These are phyloP conservation scores for Solanum peruvianum DNA, from an alignment of 257 asterid genomes.

Conservation along the genomic window DNA sequence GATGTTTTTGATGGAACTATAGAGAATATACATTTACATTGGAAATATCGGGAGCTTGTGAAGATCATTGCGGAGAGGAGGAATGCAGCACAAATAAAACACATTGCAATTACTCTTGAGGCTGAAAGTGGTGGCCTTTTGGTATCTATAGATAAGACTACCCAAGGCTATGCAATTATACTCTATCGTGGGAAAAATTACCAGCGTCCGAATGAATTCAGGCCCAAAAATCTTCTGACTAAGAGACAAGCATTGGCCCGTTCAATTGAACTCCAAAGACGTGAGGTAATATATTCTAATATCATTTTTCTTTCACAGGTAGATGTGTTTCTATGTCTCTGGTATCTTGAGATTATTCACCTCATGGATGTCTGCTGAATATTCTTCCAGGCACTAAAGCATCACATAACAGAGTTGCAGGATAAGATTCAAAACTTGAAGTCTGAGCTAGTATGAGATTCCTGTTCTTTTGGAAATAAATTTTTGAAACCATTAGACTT, in stretches of 20 bases:
- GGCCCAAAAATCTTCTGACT: constrained; percentile 69
- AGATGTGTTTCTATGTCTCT: not conserved
- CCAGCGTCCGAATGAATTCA: constrained; percentile 45
- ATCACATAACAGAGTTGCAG: constrained; percentile 57
- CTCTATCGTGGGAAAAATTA: constrained; percentile 92
- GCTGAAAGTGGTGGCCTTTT: constrained; percentile 93
- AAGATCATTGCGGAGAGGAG: constrained; percentile 60
- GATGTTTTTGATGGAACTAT: constrained; percentile 77
- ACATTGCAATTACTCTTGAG: constrained; percentile 71
- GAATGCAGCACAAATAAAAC: constrained; percentile 57
- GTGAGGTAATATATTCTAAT: constrained; percentile 44
- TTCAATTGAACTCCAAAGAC: constrained; percentile 83
- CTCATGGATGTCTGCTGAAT: not conserved
- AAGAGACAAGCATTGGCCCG: constrained; percentile 90
- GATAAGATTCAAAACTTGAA: constrained; percentile 52
- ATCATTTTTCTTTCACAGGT: not conserved
- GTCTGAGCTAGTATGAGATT: constrained; percentile 43
- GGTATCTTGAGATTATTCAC: not conserved
- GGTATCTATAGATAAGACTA: constrained; percentile 66
- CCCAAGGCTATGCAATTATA: constrained; percentile 57
- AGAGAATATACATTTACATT: constrained; percentile 93
- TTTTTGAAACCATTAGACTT: not conserved
- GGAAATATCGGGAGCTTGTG: constrained; percentile 92
- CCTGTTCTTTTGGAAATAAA: not conserved
- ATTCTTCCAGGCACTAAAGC: constrained; percentile 60